Percentiles rank a stretch among this genome's conserved stretches.
Conservation (phyloP, 352 stramenopile genomes). For the Globisporangium emineosum region DNA sequence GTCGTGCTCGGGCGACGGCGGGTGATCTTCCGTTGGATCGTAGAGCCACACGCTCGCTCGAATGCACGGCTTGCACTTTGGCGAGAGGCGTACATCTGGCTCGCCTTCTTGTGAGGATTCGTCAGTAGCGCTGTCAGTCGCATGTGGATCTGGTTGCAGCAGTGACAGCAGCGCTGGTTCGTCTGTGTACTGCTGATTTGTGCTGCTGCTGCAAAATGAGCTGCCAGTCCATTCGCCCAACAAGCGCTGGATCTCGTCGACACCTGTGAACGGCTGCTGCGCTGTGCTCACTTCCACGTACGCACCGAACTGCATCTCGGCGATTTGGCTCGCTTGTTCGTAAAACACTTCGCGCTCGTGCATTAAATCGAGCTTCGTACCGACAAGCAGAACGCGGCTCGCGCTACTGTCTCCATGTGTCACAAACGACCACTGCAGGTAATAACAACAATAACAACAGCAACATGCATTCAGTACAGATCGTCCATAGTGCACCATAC, state of each 20-base stretch:
- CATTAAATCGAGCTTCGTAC: slow-evolving; percentile 43
- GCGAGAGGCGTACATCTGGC: slow-evolving; percentile 17
- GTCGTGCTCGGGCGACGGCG: slow-evolving; percentile 30
- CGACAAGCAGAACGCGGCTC: slow-evolving; percentile 43
- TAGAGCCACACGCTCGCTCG: slow-evolving; percentile 62
- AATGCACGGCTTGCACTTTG: slow-evolving; percentile 24
- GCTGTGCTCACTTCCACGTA: slow-evolving; percentile 50
- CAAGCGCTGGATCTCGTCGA: slow-evolving; percentile 24
- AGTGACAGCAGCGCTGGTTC: not conserved
- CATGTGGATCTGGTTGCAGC: not conserved
- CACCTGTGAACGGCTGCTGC: slow-evolving; percentile 21
- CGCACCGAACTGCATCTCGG: slow-evolving; percentile 44
- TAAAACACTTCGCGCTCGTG: slow-evolving; percentile 35
- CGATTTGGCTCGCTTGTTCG: slow-evolving; percentile 39
- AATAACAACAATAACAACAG: not conserved
- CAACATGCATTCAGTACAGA: not conserved
- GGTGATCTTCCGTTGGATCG: slow-evolving; percentile 50
- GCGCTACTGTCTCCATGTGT: slow-evolving; percentile 9
- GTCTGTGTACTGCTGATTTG: slow-evolving; percentile 15
- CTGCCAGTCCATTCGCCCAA: slow-evolving; percentile 20
- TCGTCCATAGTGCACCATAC: too few species aligned
- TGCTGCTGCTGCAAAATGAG: slow-evolving; percentile 20
- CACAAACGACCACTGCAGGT: slow-evolving; percentile 34
- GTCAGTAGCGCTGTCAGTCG: not conserved
- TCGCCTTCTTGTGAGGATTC: slow-evolving; percentile 5